Conservation (phyloP, 768 basidiomycete species). For the Tremella mesenterica region DNA sequence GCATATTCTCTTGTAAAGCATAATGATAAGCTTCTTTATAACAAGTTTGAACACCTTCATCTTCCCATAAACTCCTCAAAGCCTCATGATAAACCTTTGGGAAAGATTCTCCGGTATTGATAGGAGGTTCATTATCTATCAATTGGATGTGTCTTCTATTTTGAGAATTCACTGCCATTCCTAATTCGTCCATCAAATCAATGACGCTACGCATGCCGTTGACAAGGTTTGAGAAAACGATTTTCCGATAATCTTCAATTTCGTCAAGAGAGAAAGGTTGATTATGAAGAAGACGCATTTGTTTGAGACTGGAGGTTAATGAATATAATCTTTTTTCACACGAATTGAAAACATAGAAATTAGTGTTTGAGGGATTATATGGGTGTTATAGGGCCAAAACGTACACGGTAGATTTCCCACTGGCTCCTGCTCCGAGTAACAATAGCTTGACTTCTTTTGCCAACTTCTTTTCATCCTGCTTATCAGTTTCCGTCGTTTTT, state of each 20-base stretch:
- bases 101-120: constrained; percentile 73
- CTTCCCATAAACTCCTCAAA: constrained; percentile 65
- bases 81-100: constrained; percentile 60
- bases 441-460: constrained; percentile 59
- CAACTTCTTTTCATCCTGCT: constrained; percentile 65
- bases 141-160: constrained; percentile 55
- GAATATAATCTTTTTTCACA: too few relatives aligned
- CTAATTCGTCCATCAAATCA: constrained; percentile 84
- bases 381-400: neutral
- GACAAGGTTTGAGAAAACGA: constrained; percentile 85
- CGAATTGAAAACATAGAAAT: neutral
- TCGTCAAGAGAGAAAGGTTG: constrained; percentile 73
- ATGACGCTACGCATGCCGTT: constrained; percentile 73
- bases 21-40: constrained; percentile 79
- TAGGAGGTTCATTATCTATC: constrained; percentile 60
- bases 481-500: neutral
- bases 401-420: constrained; percentile 77
- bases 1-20: constrained; percentile 70
- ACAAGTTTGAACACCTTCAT: constrained; percentile 64
- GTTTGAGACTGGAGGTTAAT: constrained; percentile 50
- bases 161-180: constrained; percentile 59
- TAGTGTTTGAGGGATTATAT: constrained; percentile 3
- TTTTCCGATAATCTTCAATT: constrained; percentile 70
- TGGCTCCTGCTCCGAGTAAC: constrained; percentile 84
- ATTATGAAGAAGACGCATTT: constrained; percentile 94